Conservation (phyloP, 352 stramenopile species). For the Phytophthora crassamura region DNA sequence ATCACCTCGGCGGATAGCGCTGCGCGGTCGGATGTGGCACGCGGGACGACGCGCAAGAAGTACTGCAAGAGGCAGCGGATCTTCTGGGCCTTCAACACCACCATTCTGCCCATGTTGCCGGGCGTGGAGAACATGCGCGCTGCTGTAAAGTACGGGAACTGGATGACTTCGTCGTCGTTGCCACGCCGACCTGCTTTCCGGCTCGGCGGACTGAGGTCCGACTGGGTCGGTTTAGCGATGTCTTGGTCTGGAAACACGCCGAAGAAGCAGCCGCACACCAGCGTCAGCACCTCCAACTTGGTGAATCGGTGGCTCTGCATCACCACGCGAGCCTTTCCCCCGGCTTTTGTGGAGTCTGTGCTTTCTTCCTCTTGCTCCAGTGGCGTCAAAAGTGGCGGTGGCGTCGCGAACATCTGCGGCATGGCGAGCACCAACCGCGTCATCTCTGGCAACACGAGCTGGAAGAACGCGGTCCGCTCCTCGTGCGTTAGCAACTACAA, state of each 20-base stretch:
- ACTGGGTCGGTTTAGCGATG: slow-evolving; percentile 7
- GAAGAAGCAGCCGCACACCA: slow-evolving; percentile 72
- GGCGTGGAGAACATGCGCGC: slow-evolving; percentile 45
- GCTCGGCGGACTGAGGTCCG: slow-evolving; percentile 10
- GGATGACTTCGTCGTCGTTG: slow-evolving; percentile 21
- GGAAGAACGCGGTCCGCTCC: slow-evolving; percentile 51
- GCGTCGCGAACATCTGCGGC: slow-evolving; percentile 52
- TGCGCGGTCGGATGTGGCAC: slow-evolving; percentile 12
- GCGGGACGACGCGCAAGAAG: slow-evolving; percentile 62
- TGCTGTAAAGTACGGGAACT: slow-evolving; percentile 68
- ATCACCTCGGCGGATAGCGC: slow-evolving; percentile 47
- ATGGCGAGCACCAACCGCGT: slow-evolving; percentile 52
- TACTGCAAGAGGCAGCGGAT: slow-evolving; percentile 78
- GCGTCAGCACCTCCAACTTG: slow-evolving; percentile 50
- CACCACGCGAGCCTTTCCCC: slow-evolving; percentile 14
- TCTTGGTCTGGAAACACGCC: slow-evolving; percentile 64
- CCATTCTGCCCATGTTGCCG: slow-evolving; percentile 24
- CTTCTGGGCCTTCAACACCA: slow-evolving; percentile 66
- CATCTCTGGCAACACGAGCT: slow-evolving; percentile 56
- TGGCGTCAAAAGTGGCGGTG: slow-evolving; percentile 49
- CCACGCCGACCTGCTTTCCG: slow-evolving; percentile 12
- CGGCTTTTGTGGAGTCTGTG: background rate
- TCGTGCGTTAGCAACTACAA: slow-evolving; percentile 46
- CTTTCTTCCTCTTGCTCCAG: slow-evolving; percentile 8
- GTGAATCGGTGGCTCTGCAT: slow-evolving; percentile 45